Evolutionary conservation across 805 yeast species (phyloP).

Genomic region (Candida silvicultrix): DNA sequence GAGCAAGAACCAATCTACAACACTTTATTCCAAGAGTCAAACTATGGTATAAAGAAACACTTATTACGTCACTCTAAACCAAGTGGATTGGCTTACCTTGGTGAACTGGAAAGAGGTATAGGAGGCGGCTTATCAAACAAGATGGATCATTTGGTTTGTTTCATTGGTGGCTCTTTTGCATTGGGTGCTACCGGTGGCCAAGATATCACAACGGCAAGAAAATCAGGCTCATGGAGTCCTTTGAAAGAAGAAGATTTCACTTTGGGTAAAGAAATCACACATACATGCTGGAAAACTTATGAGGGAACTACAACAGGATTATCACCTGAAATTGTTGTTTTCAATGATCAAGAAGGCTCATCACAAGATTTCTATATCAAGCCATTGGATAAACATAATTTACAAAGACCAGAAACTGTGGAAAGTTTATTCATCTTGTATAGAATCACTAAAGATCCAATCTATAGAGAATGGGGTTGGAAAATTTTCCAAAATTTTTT

Average conservation of each 20-base stretch:
- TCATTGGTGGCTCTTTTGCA: constrained; percentile 83
- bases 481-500: constrained; percentile 71
- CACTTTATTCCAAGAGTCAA: constrained; percentile 71
- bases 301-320: constrained; percentile 68
- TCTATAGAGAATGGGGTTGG: constrained; percentile 86
- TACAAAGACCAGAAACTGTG: constrained; percentile 92
- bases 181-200: constrained; percentile 83
- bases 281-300: constrained; percentile 83
- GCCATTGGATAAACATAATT: constrained; percentile 69
- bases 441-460: constrained; percentile 72
- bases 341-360: constrained; percentile 48
- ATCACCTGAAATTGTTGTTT: constrained; percentile 84
- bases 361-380: constrained; percentile 60
- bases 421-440: constrained; percentile 79
- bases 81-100: constrained; percentile 57
- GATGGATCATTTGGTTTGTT: constrained; percentile 93
- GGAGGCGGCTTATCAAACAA: constrained; percentile 53
- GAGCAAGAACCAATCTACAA: constrained; percentile 54
- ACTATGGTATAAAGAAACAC: constrained; percentile 68
- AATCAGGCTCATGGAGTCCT: constrained; percentile 49
- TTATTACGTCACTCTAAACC: constrained; percentile 58
- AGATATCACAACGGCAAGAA: constrained; percentile 47
- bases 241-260: constrained; percentile 55
- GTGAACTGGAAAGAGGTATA: constrained; percentile 73
- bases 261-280: constrained; percentile 67